These are phyloP conservation scores for Tetracentron sinense DNA, from an alignment of 164 flowering plant species.

Conservation along the genomic window DNA sequence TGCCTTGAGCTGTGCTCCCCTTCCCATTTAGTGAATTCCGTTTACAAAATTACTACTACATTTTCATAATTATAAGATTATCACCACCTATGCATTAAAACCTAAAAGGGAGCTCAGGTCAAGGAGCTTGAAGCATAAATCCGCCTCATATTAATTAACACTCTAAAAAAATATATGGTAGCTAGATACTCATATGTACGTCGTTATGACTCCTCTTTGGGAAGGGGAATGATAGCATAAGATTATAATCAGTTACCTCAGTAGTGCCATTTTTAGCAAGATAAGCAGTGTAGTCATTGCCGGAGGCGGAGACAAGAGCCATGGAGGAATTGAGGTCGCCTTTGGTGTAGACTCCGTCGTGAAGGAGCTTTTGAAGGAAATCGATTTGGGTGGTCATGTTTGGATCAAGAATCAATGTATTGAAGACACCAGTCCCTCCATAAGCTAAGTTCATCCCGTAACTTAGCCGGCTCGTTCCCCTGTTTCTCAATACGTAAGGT, in stretches of 20 bases:
- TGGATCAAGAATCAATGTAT: constrained; percentile 32
- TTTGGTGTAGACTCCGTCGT: constrained; percentile 20
- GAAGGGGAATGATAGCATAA: no score
- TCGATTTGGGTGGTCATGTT: constrained; percentile 48
- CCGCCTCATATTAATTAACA: no score
- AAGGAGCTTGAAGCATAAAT: no score
- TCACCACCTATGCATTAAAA: no score
- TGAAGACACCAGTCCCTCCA: constrained; percentile 61
- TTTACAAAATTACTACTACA: no score
- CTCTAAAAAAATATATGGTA: no score
- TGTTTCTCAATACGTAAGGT: constrained; percentile 26
- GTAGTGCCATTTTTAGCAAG: constrained; percentile 13
- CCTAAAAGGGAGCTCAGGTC: no score
- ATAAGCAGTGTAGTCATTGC: constrained; percentile 48
- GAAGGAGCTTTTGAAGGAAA: constrained; percentile 29
- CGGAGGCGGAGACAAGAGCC: constrained; percentile 42
- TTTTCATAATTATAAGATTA: no score
- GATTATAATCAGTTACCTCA: constrained; percentile 13
- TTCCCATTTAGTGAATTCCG: no score
- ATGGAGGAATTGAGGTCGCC: constrained; percentile 28
- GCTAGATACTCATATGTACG: no score
- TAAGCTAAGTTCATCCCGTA: constrained; percentile 51
- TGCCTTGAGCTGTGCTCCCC: no score
- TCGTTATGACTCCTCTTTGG: no score
- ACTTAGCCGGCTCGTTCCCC: constrained; percentile 5